Evolutionary conservation across 2,329 filamentous ascomycete species (phyloP), one percentile per base, ranked within the genome.

Genomic region (Fusarium guadeloupense): DNA sequence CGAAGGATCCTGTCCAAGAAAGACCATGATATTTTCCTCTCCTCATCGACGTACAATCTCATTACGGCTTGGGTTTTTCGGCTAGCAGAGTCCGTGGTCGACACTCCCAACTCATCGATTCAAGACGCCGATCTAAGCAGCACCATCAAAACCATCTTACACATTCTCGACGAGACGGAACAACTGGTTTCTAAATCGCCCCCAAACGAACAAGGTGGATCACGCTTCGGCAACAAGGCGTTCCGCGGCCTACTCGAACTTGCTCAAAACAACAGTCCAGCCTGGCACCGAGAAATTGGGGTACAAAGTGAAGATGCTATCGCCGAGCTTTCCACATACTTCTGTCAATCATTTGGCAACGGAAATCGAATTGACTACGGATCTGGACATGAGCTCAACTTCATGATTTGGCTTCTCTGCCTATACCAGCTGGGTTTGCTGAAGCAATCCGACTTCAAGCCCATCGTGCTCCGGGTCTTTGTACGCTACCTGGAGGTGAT

Each of bases 301-400:
- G 59, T 91, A 9, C 70, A 74, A 3, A 74, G 80, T 14, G 57
- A 75, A 4, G 76, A 74, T 12, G 89, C 89, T 13, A 81, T 89
- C 41, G 77, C 83, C 4, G 95, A 99, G 73, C 80, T 90, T 6
- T 89, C 89, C 1, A 86, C 88, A 25, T 99, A 99, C 76, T 83
- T 99, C 28, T 78, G 85, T 62, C 85, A 96, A 71, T 89, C 91
- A 0, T 93, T 98, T 64, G 95, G 95, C 39, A 97, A 96, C 72
- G 85, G 89, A 38, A 85, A 85, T 45, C 86, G 94, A 34, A 95
- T 99, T 70, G 95, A 99, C 78, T 99, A 99, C 75, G 95, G 95
- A 44, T 97, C 93, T 1, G 95, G 95, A 3, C 95, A 99, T 75
- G 95, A 99, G 78, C 85, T 99, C 60, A 98, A 99, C 80, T 98